phyloP scores from a whole-genome alignment of 2,329 filamentous ascomycete genomes.

The Dactylellina drechsleri region DNA sequence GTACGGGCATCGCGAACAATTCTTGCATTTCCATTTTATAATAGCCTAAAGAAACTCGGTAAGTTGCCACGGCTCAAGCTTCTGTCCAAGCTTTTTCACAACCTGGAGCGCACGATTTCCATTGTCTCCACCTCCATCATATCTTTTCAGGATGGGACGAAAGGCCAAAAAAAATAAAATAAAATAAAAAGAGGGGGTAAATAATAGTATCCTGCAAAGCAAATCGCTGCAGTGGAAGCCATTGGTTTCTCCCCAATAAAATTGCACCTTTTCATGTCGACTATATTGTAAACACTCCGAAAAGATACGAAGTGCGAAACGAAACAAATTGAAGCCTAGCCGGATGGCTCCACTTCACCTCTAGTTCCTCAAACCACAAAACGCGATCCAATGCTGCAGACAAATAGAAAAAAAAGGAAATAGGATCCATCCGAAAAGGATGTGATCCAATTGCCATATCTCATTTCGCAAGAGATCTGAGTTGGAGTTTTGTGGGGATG shows the following conservation, averaged over 20 bases:
- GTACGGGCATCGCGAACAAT: background rate
- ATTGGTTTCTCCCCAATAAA: background rate
- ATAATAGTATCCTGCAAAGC: constrained; percentile 7
- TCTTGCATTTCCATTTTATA: constrained; percentile 1
- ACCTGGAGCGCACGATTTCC: too few relatives aligned
- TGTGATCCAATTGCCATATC: constrained; percentile 31
- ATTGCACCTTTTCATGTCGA: constrained; percentile 26
- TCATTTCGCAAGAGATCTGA: constrained; percentile 3
- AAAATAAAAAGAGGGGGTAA: constrained; percentile 21
- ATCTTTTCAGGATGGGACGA: constrained; percentile 24
- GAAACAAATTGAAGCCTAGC: constrained; percentile 23
- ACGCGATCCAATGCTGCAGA: constrained; percentile 4
- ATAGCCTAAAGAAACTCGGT: constrained; percentile 34
- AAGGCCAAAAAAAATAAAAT: constrained; percentile 5
- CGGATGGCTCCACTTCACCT: background rate
- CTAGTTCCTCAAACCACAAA: background rate
- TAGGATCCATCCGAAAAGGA: constrained; percentile 11
- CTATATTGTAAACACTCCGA: constrained; percentile 24
- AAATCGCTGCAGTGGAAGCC: background rate
- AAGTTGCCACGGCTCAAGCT: constrained; percentile 38
- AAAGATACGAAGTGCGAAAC: constrained; percentile 28
- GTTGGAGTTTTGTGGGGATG: background rate
- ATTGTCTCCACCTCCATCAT: background rate
- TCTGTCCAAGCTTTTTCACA: constrained; percentile 17
- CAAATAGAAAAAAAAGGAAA: constrained; percentile 3